Evolutionary conservation across 2,329 filamentous ascomycete species (phyloP), one percentile per base, ranked within the genome.

Genomic region (Trichoderma afroharzianum): DNA sequence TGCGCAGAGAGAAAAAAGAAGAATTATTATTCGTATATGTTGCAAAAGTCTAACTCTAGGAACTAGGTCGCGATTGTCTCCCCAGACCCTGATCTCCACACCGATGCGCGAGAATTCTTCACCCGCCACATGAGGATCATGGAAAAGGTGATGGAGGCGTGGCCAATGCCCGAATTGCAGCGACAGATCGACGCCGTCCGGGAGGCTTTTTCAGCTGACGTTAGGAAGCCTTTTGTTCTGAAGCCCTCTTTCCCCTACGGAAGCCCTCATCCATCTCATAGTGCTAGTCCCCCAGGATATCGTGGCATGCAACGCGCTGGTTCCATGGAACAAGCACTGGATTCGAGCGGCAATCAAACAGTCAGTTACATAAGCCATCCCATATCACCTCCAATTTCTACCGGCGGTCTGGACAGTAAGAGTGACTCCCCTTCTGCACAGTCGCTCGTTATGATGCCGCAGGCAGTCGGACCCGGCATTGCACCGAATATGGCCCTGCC

Each of bases 61-160:
- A 53, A 28, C 5, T 47, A 97, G 95, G 92, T 97, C 75, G 95
- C 95, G 5, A 91, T 98, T 73, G 97, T 95, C 15, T 98, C 94
- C 21, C 95, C 96, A 21, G 95, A 98, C 79, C 93, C 94, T 1
- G 93, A 96, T 50, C 88, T 97, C 71, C 95, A 96, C 78, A 85
- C 87, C 0, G 94, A 97, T 79, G 93, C 95, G 6, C 88, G 93
- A 36, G 92, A 95, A 73, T 98, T 92, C 79, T 98, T 98, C 78
- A 92, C 93, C 2, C 88, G 95, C 62, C 95, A 98, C 77, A 98
- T 98, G 95, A 90, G 95, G 70, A 91, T 98, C 47, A 85, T 98
- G 71, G 95, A 98, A 80, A 91, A 90, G 74, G 96, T 94, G 76
- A 93, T 93, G 78, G 86, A 88, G 9, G 90, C 91, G 5, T 97